Evolutionary conservation across 768 basidiomycete genomes (phyloP).

Genomic region (Paxillus rubicundulus): DNA sequence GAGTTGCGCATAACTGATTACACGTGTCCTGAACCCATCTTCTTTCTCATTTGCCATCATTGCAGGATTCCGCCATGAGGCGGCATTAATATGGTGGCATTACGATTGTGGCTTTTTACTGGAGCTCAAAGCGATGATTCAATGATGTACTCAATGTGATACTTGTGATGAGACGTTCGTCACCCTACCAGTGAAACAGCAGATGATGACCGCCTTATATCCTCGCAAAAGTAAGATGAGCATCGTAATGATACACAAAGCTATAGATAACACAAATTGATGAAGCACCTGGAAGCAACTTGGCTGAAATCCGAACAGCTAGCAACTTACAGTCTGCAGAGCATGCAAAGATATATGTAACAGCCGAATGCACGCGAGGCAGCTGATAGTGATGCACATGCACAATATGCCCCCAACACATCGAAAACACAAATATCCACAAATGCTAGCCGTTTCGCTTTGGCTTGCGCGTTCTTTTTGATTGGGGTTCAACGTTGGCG

Average conservation of each 20-base stretch:
- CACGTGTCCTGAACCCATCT: background rate
- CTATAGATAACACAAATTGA: slow-evolving; percentile 35
- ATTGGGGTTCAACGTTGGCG: slow-evolving; percentile 44
- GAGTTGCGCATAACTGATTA: slow-evolving; percentile 2
- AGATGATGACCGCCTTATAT: slow-evolving; percentile 7
- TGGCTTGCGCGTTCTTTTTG: slow-evolving; percentile 56
- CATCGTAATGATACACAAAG: slow-evolving; percentile 32
- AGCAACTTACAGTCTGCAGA: slow-evolving; percentile 24
- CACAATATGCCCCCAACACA: slow-evolving; percentile 30
- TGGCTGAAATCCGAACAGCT: slow-evolving; percentile 26
- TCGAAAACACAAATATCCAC: slow-evolving; percentile 34
- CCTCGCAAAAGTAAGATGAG: slow-evolving; percentile 19
- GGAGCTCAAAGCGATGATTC: too few species aligned
- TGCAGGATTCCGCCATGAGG: background rate
- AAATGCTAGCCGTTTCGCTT: slow-evolving; percentile 48
- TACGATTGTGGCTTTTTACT: background rate
- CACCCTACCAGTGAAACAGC: slow-evolving; percentile 2
- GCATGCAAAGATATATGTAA: slow-evolving; percentile 31
- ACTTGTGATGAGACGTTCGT: background rate
- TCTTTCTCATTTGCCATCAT: background rate
- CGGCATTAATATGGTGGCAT: too few species aligned
- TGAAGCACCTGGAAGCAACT: slow-evolving; percentile 10
- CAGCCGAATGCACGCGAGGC: slow-evolving; percentile 17
- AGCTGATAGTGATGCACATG: slow-evolving; percentile 17
- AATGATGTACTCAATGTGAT: too few species aligned